Percentiles rank a stretch among this genome's conserved stretches.
These are phyloP conservation scores for Cladosporium sp. DNA, from an alignment of 2,329 filamentous ascomycete genomes.

Conservation along the genomic window DNA sequence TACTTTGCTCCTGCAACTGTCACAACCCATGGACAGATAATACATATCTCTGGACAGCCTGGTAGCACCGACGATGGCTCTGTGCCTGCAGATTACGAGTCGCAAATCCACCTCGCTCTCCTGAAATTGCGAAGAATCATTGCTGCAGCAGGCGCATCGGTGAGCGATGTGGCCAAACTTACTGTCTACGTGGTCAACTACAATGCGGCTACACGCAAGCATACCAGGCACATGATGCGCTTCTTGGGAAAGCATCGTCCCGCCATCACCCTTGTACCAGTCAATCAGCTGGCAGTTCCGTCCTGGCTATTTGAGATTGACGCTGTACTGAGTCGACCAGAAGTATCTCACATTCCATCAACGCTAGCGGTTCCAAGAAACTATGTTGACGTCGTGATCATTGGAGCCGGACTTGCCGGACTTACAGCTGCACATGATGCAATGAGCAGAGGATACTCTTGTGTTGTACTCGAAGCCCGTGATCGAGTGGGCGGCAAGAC, in stretches of 20 bases:
- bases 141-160: slow-evolving; percentile 22
- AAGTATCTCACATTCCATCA: neutral
- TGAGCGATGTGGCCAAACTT: slow-evolving; percentile 24
- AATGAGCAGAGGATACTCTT: slow-evolving; percentile 23
- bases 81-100: slow-evolving; percentile 19
- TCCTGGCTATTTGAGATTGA: slow-evolving; percentile 26
- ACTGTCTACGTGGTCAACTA: slow-evolving; percentile 26
- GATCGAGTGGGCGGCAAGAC: slow-evolving; percentile 44
- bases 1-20: slow-evolving; percentile 5
- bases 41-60: slow-evolving; percentile 21
- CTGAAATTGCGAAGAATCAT: slow-evolving; percentile 21
- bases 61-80: slow-evolving; percentile 21
- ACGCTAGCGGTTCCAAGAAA: neutral
- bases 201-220: slow-evolving; percentile 20
- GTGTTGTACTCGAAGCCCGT: slow-evolving; percentile 31
- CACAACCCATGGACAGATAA: neutral
- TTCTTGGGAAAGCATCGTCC: slow-evolving; percentile 26
- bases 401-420: slow-evolving; percentile 32
- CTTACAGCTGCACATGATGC: slow-evolving; percentile 28
- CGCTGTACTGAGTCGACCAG: slow-evolving; percentile 21
- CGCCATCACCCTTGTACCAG: slow-evolving; percentile 22
- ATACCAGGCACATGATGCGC: slow-evolving; percentile 18
- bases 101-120: slow-evolving; percentile 23
- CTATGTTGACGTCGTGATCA: slow-evolving; percentile 28
- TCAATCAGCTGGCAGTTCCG: slow-evolving; percentile 23